A percentile compares a stretch with the other conserved stretches of the same genome.
Conservation (phyloP, 306 rosid species). For the Hippophae tibetana region DNA sequence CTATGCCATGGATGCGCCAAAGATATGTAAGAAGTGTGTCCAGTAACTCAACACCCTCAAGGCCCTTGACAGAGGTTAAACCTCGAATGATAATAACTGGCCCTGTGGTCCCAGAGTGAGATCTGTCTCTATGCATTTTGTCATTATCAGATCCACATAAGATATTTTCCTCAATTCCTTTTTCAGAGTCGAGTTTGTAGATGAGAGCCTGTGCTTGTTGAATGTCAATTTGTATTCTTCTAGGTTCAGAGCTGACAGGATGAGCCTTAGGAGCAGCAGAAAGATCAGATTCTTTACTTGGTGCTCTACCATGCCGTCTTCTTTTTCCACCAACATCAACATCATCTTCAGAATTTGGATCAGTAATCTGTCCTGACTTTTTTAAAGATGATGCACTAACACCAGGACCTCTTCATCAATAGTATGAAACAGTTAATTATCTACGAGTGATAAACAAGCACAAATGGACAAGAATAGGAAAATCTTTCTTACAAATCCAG, state of each 20-base stretch:
- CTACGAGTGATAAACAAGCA: neutral
- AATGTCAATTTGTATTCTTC: slow-evolving; percentile 66
- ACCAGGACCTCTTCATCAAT: slow-evolving; percentile 61
- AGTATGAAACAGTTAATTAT: slow-evolving; percentile 11
- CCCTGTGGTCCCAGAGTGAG: slow-evolving; percentile 62
- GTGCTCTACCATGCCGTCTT: slow-evolving; percentile 62
- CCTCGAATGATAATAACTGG: slow-evolving; percentile 78
- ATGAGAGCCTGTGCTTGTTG: slow-evolving; percentile 82
- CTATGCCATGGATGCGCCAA: slow-evolving; percentile 90
- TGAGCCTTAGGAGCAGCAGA: slow-evolving; percentile 84
- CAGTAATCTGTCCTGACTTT: slow-evolving; percentile 67
- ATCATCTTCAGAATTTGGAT: slow-evolving; percentile 90
- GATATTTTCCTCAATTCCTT: slow-evolving; percentile 75
- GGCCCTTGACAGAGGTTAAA: slow-evolving; percentile 82
- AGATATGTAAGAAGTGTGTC: slow-evolving; percentile 89
- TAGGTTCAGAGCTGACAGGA: slow-evolving; percentile 71
- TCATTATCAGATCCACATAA: slow-evolving; percentile 58
- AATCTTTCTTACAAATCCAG: slow-evolving; percentile 58
- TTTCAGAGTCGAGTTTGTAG: slow-evolving; percentile 77
- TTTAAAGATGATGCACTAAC: slow-evolving; percentile 47
- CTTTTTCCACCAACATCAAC: slow-evolving; percentile 61
- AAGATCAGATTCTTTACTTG: slow-evolving; percentile 61
- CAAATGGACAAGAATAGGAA: neutral
- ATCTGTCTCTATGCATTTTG: slow-evolving; percentile 57
- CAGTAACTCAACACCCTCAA: slow-evolving; percentile 84